phyloP scores from a whole-genome alignment of 345 rosid species.

The Clausena lansium region DNA sequence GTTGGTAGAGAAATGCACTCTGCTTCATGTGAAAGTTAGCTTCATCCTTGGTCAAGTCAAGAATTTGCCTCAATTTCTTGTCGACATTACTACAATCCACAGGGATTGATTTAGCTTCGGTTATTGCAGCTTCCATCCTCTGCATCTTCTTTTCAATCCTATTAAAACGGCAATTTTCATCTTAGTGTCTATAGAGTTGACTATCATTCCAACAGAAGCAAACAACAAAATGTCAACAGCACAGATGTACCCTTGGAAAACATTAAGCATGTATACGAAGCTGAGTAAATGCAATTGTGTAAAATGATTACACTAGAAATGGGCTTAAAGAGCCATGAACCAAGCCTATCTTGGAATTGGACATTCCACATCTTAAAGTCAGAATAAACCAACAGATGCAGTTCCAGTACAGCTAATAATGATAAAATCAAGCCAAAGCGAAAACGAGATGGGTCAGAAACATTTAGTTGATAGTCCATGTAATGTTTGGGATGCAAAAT shows the following conservation, averaged over 20 bases:
- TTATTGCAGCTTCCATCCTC: conserved; percentile 67
- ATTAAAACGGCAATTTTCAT: conserved; percentile 21
- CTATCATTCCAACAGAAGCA: conserved; percentile 1
- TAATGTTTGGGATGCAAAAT: background rate
- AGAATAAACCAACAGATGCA: background rate
- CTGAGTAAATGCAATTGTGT: background rate
- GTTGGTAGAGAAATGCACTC: conserved; percentile 75
- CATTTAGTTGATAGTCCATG: background rate
- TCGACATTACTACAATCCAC: conserved; percentile 85
- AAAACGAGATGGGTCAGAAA: background rate
- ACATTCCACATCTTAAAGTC: background rate
- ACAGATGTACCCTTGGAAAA: background rate
- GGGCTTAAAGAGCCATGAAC: background rate
- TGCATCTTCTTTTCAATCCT: conserved; percentile 68
- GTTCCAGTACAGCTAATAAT: background rate
- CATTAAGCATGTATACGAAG: background rate
- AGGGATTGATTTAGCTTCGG: conserved; percentile 63
- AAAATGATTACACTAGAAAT: background rate
- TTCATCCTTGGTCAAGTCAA: conserved; percentile 88
- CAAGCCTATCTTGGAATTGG: background rate
- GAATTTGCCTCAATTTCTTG: conserved; percentile 91
- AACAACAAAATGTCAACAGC: conserved; percentile 5
- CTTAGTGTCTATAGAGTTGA: conserved; percentile 1
- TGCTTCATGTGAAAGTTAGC: conserved; percentile 84
- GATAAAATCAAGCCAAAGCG: background rate